Percentiles rank a stretch among this genome's conserved stretches.
Evolutionary conservation across 116 monocot species (phyloP).

Genomic region (Iris pallida): DNA sequence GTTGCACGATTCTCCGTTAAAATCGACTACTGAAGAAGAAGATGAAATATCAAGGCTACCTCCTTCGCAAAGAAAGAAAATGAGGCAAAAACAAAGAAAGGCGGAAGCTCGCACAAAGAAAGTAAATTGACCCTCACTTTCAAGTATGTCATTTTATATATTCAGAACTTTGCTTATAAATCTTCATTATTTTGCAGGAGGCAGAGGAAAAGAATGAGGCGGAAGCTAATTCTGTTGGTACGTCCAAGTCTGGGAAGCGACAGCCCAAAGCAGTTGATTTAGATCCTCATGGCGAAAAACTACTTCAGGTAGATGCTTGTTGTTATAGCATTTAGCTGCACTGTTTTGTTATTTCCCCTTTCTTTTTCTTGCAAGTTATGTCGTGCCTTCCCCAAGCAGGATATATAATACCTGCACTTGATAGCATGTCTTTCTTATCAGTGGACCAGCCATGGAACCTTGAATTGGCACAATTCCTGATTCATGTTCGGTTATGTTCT

Average conservation of each 20-base stretch:
- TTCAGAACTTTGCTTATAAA: neutral
- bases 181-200: constrained; percentile 41
- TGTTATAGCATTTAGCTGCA: no score
- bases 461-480: no score
- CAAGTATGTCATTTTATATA: neutral
- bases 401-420: neutral
- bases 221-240: constrained; percentile 39
- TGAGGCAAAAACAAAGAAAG: constrained; percentile 89
- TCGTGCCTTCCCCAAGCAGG: no score
- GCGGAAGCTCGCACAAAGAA: constrained; percentile 95
- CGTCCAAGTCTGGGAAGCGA: constrained; percentile 72
- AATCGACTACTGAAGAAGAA: constrained; percentile 58
- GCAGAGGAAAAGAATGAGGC: constrained; percentile 79
- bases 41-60: constrained; percentile 69
- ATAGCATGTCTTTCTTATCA: no score
- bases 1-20: constrained; percentile 73
- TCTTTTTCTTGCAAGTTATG: no score
- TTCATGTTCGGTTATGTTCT: neutral
- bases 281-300: constrained; percentile 89
- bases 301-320: constrained; percentile 60
- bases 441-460: no score
- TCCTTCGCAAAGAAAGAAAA: constrained; percentile 83
- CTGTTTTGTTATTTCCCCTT: no score
- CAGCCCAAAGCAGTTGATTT: constrained; percentile 72
- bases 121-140: constrained; percentile 25